These are phyloP conservation scores for Yamadazyma sp. DNA, from an alignment of 1,139 yeast genomes.

Conservation along the genomic window DNA sequence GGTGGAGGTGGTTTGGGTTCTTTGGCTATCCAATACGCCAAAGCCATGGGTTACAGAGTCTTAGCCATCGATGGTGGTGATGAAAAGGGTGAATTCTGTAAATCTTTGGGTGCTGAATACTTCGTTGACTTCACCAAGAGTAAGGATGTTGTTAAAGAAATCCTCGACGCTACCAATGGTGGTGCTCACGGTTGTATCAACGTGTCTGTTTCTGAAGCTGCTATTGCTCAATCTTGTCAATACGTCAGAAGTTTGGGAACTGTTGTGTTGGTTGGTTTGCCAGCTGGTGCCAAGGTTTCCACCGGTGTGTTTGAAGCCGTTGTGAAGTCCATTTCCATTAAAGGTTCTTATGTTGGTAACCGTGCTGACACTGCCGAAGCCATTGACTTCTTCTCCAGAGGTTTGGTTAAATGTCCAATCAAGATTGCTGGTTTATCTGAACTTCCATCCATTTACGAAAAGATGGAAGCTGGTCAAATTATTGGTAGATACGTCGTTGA, in stretches of 20 bases:
- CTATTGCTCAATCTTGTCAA: conserved; percentile 60
- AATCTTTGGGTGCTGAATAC: conserved; percentile 63
- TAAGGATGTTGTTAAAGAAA: conserved; percentile 57
- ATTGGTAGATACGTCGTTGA: conserved; percentile 79
- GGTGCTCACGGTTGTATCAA: conserved; percentile 78
- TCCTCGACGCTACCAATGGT: conserved; percentile 64
- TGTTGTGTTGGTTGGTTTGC: conserved; percentile 72
- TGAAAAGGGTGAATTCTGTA: conserved; percentile 58
- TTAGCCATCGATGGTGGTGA: conserved; percentile 76
- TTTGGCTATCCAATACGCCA: conserved; percentile 71
- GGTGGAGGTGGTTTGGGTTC: conserved; percentile 83
- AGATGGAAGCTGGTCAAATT: conserved; percentile 71
- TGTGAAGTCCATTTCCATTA: conserved; percentile 60
- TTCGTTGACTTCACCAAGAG: conserved; percentile 62
- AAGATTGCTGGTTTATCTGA: conserved; percentile 68
- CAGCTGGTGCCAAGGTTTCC: conserved; percentile 66
- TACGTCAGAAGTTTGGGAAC: conserved; percentile 71
- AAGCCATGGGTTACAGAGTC: conserved; percentile 73
- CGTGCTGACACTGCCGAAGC: conserved; percentile 80
- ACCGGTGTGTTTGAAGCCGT: conserved; percentile 68
- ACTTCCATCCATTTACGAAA: conserved; percentile 58
- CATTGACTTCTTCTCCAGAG: conserved; percentile 69
- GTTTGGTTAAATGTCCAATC: conserved; percentile 68
- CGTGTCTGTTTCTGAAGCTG: conserved; percentile 69
- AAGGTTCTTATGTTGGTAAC: conserved; percentile 79